Evolutionary conservation across 2,329 filamentous ascomycete genomes (phyloP).

Genomic region (Fusarium sp.): DNA sequence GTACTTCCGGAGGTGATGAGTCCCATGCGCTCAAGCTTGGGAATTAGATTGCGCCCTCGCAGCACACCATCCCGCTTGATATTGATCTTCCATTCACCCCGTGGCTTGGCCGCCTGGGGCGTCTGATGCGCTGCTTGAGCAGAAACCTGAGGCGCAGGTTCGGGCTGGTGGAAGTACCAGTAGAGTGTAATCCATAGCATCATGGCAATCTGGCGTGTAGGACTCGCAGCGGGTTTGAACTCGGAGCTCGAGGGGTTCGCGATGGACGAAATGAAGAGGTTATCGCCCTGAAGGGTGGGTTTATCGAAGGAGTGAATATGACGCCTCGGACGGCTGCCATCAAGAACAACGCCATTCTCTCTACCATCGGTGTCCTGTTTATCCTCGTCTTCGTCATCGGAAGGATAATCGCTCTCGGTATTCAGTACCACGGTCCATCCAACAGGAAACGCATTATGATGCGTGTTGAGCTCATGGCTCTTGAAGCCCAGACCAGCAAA

Average conservation of each 20-base stretch:
- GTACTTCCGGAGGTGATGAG: constrained; percentile 82
- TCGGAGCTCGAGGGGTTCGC: constrained; percentile 85
- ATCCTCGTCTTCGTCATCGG: constrained; percentile 47
- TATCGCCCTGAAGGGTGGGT: constrained; percentile 83
- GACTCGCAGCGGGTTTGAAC: constrained; percentile 82
- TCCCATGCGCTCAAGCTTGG: constrained; percentile 94
- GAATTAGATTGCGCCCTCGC: constrained; percentile 82
- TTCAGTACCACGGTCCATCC: constrained; percentile 93
- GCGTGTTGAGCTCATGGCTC: constrained; percentile 77
- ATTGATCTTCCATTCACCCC: constrained; percentile 87
- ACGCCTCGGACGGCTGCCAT: constrained; percentile 31
- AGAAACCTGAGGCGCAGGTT: constrained; percentile 74
- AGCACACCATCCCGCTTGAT: constrained; percentile 91
- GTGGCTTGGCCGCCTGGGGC: constrained; percentile 77
- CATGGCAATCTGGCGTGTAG: constrained; percentile 92
- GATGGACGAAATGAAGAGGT: constrained; percentile 91
- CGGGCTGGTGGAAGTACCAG: constrained; percentile 95
- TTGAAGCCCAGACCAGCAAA: constrained; percentile 96
- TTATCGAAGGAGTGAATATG: constrained; percentile 65
- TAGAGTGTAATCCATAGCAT: constrained; percentile 95
- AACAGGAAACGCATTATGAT: constrained; percentile 79
- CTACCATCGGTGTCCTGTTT: constrained; percentile 33
- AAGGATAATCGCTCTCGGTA: constrained; percentile 60
- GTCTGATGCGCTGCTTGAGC: constrained; percentile 75
- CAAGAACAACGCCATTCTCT: constrained; percentile 39